Evolutionary conservation across 805 yeast species (phyloP), one percentile per base, ranked within the genome.

Genomic region (Pichia gijzeniarum): DNA sequence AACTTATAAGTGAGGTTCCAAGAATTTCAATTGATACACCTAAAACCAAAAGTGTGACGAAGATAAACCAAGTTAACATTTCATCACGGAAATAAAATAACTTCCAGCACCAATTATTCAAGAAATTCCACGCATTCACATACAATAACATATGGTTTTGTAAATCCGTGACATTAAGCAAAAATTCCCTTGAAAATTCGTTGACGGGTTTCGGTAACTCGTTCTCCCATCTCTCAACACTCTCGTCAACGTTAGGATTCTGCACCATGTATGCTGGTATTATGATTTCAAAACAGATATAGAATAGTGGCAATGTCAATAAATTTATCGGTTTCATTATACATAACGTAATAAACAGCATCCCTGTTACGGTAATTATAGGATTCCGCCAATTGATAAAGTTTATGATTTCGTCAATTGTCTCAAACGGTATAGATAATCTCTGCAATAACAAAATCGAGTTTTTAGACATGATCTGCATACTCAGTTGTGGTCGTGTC

Each of bases 61-160:
- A 83, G 4, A 76, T 67, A 36, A 75, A 65, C 21, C 77, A 62
- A 2, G 88, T 81, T 2, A 80, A 52, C 30, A 73, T 66, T 55
- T 82, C 86, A 58, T 83, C 79, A 46, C 72, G 70, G 61, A 81
- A 87, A 56, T 73, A 81, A 1, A 83, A 76, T 59, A 80, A 79
- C 46, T 75, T 78, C 18, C 68, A 64, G 28, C 84, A 67, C 36
- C 76, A 45, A 53, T 69, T 63, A 18, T 71, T 67, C 4, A 77
- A 41, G 19, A 71, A 70, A 62, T 88, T 91, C 72, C 80, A 87
- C 0, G 70, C 63, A 12, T 67, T 60, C 9, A 83, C 80, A 59
- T 82, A 86, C 13, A 80, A 56, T 27, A 80, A 58, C 86, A 85
- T 81, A 56, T 80, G 82, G 59, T 88, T 88, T 58, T 88, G 96